phyloP scores from a whole-genome alignment of 371 early-diverging fungal genomes.

The Rhizopus microsporus region DNA sequence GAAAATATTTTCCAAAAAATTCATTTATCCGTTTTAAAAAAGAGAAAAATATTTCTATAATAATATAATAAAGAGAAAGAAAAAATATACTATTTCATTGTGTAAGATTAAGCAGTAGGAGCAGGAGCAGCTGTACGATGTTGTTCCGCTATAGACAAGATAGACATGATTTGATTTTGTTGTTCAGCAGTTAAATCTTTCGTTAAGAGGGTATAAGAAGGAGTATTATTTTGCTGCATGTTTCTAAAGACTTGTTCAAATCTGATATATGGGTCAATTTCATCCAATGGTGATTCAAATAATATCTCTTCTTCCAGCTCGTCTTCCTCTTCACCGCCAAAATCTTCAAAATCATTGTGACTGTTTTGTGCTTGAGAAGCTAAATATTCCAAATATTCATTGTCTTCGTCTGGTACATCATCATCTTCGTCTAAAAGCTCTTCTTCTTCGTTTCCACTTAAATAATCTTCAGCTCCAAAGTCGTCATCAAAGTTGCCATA shows the following conservation, averaged over 20 bases:
- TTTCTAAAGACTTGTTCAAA: conserved; percentile 62
- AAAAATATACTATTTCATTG: not conserved
- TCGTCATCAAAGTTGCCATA: conserved; percentile 56
- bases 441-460: conserved; percentile 37
- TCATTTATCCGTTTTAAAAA: not conserved
- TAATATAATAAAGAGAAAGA: conserved; percentile 1
- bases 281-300: conserved; percentile 85
- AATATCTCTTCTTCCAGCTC: conserved; percentile 77
- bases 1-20: not conserved
- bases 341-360: conserved; percentile 64
- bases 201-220: conserved; percentile 53
- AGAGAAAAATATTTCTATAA: not conserved
- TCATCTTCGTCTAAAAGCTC: conserved; percentile 50
- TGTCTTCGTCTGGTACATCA: conserved; percentile 60
- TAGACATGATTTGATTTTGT: conserved; percentile 46
- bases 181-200: conserved; percentile 54
- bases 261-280: conserved; percentile 76
- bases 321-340: conserved; percentile 71
- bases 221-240: conserved; percentile 44
- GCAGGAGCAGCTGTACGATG: conserved; percentile 25
- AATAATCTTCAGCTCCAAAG: conserved; percentile 28
- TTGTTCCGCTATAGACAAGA: conserved; percentile 48
- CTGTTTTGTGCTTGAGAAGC: conserved; percentile 62
- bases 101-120: conserved; percentile 2
- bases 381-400: conserved; percentile 67